phyloP scores from a whole-genome alignment of 495 filamentous ascomycete species.

The Xylaria sp. region DNA sequence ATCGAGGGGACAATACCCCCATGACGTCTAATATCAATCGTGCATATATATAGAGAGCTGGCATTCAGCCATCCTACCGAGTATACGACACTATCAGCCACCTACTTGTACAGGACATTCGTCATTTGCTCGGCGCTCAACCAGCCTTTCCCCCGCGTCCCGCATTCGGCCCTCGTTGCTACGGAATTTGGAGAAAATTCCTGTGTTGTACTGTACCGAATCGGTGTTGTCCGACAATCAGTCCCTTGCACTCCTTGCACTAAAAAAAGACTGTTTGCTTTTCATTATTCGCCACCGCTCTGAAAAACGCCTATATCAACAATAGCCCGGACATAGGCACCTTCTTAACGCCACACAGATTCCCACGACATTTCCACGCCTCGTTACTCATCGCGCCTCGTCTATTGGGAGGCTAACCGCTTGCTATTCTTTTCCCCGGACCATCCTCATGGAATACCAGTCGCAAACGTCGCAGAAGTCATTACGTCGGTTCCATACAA shows the following conservation, averaged over 20 bases:
- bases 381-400: neutral
- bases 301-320: neutral
- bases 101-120: neutral
- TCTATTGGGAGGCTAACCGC: neutral
- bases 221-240: conserved; percentile 10
- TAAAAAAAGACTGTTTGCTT: conserved; percentile 13
- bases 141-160: conserved; percentile 3
- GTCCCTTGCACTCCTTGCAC: conserved; percentile 12
- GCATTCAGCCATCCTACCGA: conserved; percentile 13
- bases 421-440: conserved; percentile 5
- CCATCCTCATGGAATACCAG: conserved; percentile 45
- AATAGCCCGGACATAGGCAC: conserved; percentile 2
- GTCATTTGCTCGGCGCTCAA: conserved; percentile 12
- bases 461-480: conserved; percentile 33
- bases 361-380: neutral
- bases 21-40: neutral
- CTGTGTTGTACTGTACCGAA: conserved; percentile 15
- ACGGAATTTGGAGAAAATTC: conserved; percentile 22
- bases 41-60: neutral
- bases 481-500: conserved; percentile 35
- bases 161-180: conserved; percentile 20
- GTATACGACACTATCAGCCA: neutral
- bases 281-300: conserved; percentile 17
- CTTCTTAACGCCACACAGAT: neutral
- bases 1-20: neutral